Evolutionary conservation across 257 asterid genomes (phyloP), one percentile per base, ranked within the genome.

Genomic region (Ilex aquifolium): DNA sequence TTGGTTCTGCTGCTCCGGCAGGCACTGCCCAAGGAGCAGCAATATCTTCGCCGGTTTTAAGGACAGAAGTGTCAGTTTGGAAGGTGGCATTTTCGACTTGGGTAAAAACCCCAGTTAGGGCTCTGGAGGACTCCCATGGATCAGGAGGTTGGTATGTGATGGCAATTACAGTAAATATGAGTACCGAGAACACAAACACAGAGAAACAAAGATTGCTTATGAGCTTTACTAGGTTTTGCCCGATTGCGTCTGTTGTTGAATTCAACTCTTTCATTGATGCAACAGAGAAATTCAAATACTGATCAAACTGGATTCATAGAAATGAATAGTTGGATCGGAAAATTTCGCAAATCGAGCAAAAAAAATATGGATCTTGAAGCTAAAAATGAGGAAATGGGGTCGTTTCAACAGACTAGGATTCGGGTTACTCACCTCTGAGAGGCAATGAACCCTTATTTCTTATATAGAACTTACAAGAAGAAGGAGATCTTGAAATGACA

Each of bases 121-220:
- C 95, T 75, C 99, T 80, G 10, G 97, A 79, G 27, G 99, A 90
- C 66, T 93, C 97, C 99, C 97, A 93, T 61, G 99, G 99, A 75
- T 93, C 99, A 59, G 99, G 99, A 36, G 99, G 96, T 78, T 93
- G 96, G 74, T 93, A 93, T 42, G 99, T 87, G 68, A 93, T 82
- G 67, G 97, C 99, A 79, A 90, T 74, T 49, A 87, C 88, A 58
- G 99, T 93, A 67, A 87, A 74, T 16, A 90, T 65, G 63, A 90
- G 96, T 61, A 85, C 99, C 32, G 95, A 83, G 78, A 90, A 93
- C 6, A 89, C 97, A 72, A 93, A 93, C 15, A 87, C 88, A 39
- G 99, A 93, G 83, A 90, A 93, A 66, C 97, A 93, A 53, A 87
- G 95, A 69, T 90, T 93, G 90, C 97, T 90, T 32, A 90, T 85